phyloP scores from a whole-genome alignment of 768 basidiomycete species.

The Xerocomus brunneocitrinus region DNA sequence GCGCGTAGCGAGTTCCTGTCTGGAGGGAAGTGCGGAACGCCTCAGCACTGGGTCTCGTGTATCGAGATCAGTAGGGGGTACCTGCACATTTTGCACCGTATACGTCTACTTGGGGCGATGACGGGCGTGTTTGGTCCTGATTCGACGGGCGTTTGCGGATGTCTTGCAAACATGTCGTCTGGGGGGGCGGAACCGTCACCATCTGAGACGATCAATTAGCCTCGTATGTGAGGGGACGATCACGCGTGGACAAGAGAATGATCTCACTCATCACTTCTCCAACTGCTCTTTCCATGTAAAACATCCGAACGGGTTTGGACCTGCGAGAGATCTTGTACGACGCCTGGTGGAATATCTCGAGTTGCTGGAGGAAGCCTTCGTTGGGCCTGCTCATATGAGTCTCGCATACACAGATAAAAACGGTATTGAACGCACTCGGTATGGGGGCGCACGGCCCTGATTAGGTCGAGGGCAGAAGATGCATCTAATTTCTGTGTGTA shows the following conservation, averaged over 20 bases:
- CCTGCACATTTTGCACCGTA: conserved; percentile 93
- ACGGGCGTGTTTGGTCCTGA: conserved; percentile 58
- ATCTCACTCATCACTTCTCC: conserved; percentile 74
- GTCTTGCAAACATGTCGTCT: conserved; percentile 73
- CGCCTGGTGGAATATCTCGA: conserved; percentile 73
- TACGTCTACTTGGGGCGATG: conserved; percentile 52
- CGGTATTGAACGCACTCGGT: conserved; percentile 54
- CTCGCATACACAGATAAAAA: background rate
- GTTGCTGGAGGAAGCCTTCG: conserved; percentile 72
- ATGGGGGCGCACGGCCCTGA: conserved; percentile 59
- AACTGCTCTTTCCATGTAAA: conserved; percentile 74
- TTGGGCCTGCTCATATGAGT: conserved; percentile 61
- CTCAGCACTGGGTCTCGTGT: background rate
- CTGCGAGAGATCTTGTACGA: conserved; percentile 61
- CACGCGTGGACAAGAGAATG: conserved; percentile 8
- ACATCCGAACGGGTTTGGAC: conserved; percentile 73
- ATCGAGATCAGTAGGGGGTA: conserved; percentile 16
- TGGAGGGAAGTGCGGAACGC: background rate
- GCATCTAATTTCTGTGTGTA: conserved; percentile 55
- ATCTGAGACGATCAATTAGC: conserved; percentile 40
- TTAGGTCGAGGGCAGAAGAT: conserved; percentile 61
- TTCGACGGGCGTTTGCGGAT: conserved; percentile 60
- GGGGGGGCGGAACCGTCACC: conserved; percentile 65
- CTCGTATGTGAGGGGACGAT: background rate
- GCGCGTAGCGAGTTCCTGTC: conserved; percentile 82